A percentile compares a stretch with the other conserved stretches of the same genome.
These are phyloP conservation scores for Lipomyces orientalis DNA, from an alignment of 805 yeast genomes.

Conservation along the genomic window DNA sequence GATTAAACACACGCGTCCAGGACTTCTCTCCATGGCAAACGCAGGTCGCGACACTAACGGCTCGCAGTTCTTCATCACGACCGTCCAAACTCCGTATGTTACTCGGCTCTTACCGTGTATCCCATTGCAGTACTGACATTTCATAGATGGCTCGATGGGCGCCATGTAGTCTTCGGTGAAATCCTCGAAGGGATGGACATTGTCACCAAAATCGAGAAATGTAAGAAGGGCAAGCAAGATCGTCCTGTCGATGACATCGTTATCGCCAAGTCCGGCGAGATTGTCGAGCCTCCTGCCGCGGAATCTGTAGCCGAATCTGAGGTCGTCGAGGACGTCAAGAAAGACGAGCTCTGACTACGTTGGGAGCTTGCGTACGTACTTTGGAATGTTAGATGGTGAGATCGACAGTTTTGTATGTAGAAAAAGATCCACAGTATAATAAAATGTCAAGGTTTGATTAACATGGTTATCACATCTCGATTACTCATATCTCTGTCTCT, in stretches of 20 bases:
- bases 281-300: conserved; percentile 18
- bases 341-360: conserved; percentile 41
- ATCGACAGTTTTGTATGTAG: not conserved
- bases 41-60: conserved; percentile 78
- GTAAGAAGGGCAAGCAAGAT: conserved; percentile 55
- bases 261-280: conserved; percentile 53
- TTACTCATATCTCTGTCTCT: not conserved
- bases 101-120: not conserved
- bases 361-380: conserved; percentile 23
- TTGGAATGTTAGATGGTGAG: conserved; percentile 23
- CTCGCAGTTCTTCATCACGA: conserved; percentile 93
- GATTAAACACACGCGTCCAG: conserved; percentile 57
- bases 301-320: conserved; percentile 33
- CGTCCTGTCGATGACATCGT: conserved; percentile 75
- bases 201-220: conserved; percentile 81
- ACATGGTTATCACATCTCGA: not conserved
- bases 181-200: conserved; percentile 81
- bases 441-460: not conserved
- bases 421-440: not conserved
- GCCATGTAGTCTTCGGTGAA: conserved; percentile 96
- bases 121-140: not conserved
- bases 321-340: conserved; percentile 27
- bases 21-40: conserved; percentile 77
- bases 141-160: conserved; percentile 82
- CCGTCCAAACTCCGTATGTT: conserved; percentile 69